Conservation (phyloP, 2,329 filamentous ascomycete species). For the Leptosphaerulina australis region DNA sequence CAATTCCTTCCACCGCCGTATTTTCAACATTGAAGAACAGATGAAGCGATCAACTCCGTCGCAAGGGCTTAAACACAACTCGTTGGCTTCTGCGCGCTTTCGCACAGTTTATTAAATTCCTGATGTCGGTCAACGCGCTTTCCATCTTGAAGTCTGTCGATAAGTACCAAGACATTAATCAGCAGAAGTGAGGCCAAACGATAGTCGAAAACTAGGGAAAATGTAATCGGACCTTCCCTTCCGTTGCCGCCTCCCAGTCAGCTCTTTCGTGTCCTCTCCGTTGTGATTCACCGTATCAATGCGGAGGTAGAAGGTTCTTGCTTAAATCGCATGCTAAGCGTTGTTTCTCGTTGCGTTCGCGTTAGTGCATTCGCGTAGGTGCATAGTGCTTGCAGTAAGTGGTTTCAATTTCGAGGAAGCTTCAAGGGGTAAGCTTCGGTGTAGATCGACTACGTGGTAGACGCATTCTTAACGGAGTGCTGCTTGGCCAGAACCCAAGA, state of each 20-base stretch:
- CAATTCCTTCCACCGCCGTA: not conserved
- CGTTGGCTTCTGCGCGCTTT: no score
- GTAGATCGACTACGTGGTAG: not conserved
- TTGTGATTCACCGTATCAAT: no score
- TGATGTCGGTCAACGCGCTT: not conserved
- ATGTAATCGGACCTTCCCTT: constrained; percentile 8
- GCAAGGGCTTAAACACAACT: no score
- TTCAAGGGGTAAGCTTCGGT: not conserved
- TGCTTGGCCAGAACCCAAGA: not conserved
- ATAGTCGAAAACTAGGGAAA: constrained; percentile 1
- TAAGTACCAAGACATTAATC: not conserved
- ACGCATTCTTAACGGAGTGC: not conserved
- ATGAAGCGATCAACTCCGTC: not conserved
- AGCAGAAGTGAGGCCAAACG: constrained; percentile 9
- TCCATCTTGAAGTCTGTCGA: not conserved
- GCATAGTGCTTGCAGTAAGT: no score
- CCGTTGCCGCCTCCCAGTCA: not conserved
- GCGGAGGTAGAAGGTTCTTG: no score
- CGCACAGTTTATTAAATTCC: no score
- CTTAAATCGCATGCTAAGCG: no score
- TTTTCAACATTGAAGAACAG: not conserved
- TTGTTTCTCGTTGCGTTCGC: no score
- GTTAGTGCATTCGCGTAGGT: no score
- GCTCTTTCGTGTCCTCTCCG: not conserved
- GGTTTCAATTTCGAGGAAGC: not conserved